A percentile compares a stretch with the other conserved stretches of the same genome.
Conservation (phyloP, 2,329 filamentous ascomycete species). For the Biscogniauxia sp. region DNA sequence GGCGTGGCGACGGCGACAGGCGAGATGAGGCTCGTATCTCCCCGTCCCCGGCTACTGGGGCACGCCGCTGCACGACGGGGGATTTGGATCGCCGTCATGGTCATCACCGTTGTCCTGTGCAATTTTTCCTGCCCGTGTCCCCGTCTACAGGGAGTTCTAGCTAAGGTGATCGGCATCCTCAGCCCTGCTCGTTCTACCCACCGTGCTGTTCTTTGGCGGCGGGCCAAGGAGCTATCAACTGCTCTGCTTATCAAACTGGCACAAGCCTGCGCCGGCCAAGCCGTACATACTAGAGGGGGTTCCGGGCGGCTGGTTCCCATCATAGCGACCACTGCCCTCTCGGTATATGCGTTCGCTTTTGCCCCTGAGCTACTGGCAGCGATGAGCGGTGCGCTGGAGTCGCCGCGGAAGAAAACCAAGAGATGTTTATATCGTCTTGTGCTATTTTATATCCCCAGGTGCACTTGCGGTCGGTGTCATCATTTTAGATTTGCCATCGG, state of each 20-base stretch:
- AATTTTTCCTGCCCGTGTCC: slow-evolving; percentile 42
- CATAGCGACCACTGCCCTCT: slow-evolving; percentile 1
- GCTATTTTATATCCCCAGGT: slow-evolving; percentile 35
- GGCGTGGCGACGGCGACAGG: slow-evolving; percentile 45
- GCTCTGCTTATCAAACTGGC: slow-evolving; percentile 41
- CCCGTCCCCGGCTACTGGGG: slow-evolving; percentile 40
- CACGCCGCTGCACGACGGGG: slow-evolving; percentile 24
- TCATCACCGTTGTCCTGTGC: slow-evolving; percentile 37
- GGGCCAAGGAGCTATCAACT: slow-evolving; percentile 41
- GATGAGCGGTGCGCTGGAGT: slow-evolving; percentile 4
- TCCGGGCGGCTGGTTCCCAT: slow-evolving; percentile 26
- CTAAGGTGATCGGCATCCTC: slow-evolving; percentile 51
- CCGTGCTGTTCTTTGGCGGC: slow-evolving; percentile 47
- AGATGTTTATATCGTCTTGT: slow-evolving; percentile 35
- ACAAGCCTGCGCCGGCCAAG: slow-evolving; percentile 30
- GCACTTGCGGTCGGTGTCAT: slow-evolving; percentile 37
- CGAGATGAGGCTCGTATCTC: slow-evolving; percentile 28
- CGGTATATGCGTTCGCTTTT: slow-evolving; percentile 22
- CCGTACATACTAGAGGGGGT: slow-evolving; percentile 13
- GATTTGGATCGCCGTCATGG: slow-evolving; percentile 45
- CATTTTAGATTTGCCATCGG: slow-evolving; percentile 25
- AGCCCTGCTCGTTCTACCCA: slow-evolving; percentile 45
- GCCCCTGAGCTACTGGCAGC: slow-evolving; percentile 30
- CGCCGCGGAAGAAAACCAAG: slow-evolving; percentile 15
- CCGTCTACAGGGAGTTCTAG: slow-evolving; percentile 51